Base-by-base conservation (phyloP, 768 basidiomycete genomes). In the Symmetrospora coprosmae region DNA sequence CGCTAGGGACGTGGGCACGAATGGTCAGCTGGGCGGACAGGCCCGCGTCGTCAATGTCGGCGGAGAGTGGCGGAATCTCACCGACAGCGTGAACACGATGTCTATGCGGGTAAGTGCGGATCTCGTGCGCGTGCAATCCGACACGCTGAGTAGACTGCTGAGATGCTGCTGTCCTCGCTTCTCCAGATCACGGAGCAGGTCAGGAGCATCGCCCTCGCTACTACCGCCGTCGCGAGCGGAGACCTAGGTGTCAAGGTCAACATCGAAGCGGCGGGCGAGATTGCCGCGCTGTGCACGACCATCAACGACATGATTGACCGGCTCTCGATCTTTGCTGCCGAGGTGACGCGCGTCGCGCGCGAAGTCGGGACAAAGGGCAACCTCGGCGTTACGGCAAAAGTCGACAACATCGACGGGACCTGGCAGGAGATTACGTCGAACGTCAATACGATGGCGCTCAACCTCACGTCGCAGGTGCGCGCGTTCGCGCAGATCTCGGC, bases 351-450 rank as follows among this genome's bases (percentile, higher is more conserved):
- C 69, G 92, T 99, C 53, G 94, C 94, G 1, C 77, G 89, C 33
- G 91, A 99, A 72, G 92, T 99, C 69, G 92, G 92, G 45, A 96
- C 92, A 14, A 90, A 96, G 69, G 92, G 94, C n/a, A 96, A 96
- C 74, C 76, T 97, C 4, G 92, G 94, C 66, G 94, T 92, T 0
- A 91, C 94, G 69, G 94, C 94, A 3, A 88, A 96, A 72, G 87
- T 96, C 7, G 89, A 88, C 61, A 87, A 90, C 60, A 86, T 97
- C 5, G 88, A 96, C 70, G 94, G 94, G 37, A 91, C 89, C 33
- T 99, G 94, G 94, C 87, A 91, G 68, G 90, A 92, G 72, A 97
- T 99, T 72, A 96, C 91, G n/a, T 59, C 40, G 68, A 90, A 90
- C 55, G 92, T 97, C 65, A 99, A 97, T 72, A 92, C 87, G 11